Percentiles rank a stretch among this genome's conserved stretches.
Conservation (phyloP, 306 rosid genomes). For the Trichosanthes truncata region DNA sequence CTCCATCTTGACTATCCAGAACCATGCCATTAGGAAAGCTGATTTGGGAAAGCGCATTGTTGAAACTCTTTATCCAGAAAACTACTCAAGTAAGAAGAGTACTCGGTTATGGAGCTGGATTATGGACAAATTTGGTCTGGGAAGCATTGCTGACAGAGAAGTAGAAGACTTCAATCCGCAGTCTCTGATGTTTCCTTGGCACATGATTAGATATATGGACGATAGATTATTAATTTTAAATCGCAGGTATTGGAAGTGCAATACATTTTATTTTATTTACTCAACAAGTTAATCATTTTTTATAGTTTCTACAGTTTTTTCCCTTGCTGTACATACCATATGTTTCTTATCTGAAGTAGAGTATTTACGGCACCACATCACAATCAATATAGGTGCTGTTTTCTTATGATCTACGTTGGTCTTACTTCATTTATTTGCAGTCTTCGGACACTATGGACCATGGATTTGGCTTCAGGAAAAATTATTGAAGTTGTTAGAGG, state of each 20-base stretch:
- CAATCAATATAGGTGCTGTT: neutral
- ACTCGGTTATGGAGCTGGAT: slow-evolving; percentile 51
- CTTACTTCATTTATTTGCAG: slow-evolving; percentile 29
- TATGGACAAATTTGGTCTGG: slow-evolving; percentile 48
- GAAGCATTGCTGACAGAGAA: slow-evolving; percentile 30
- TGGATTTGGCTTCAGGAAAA: slow-evolving; percentile 54
- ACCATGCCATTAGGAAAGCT: slow-evolving; percentile 90
- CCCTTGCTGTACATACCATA: neutral
- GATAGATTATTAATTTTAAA: slow-evolving; percentile 45
- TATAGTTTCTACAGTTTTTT: neutral
- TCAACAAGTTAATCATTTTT: neutral
- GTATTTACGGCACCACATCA: neutral
- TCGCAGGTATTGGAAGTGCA: slow-evolving; percentile 32
- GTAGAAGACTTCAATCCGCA: slow-evolving; percentile 40
- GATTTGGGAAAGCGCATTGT: slow-evolving; percentile 52
- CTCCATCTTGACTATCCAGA: slow-evolving; percentile 31
- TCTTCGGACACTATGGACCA: slow-evolving; percentile 58
- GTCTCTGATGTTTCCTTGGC: slow-evolving; percentile 75
- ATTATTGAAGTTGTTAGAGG: slow-evolving; percentile 52
- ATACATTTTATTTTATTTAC: neutral
- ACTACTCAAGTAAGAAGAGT: slow-evolving; percentile 28
- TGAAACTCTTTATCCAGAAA: slow-evolving; percentile 63
- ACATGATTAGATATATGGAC: slow-evolving; percentile 57
- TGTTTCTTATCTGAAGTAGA: neutral
- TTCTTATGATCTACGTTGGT: neutral